Percentiles rank a stretch among this genome's conserved stretches.
phyloP scores from a whole-genome alignment of 371 early-diverging fungal species.

The Phascolomyces articulosus region DNA sequence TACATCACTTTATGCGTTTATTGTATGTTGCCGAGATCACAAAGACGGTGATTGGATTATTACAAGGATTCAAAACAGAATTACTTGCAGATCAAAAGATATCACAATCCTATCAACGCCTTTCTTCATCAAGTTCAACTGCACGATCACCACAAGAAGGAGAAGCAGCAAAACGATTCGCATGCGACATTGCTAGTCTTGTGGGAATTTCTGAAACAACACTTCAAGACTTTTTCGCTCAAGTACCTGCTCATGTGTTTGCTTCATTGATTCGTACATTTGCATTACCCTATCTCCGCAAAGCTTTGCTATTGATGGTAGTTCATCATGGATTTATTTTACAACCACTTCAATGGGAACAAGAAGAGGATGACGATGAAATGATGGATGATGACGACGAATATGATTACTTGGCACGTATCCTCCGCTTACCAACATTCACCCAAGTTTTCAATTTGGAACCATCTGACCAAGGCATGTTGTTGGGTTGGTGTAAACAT shows the following conservation, averaged over 20 bases:
- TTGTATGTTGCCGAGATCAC: conserved; percentile 69
- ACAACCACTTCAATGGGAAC: conserved; percentile 27
- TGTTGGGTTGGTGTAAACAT: conserved; percentile 43
- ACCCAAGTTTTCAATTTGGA: conserved; percentile 27
- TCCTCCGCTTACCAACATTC: conserved; percentile 33
- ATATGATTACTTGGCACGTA: conserved; percentile 37
- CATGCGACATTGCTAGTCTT: conserved; percentile 9
- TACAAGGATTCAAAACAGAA: conserved; percentile 7
- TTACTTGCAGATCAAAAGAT: background rate
- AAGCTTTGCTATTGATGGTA: conserved; percentile 41
- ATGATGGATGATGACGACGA: conserved; percentile 16
- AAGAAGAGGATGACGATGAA: conserved; percentile 13
- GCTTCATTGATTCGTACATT: conserved; percentile 34
- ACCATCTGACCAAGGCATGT: conserved; percentile 23
- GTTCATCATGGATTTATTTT: conserved; percentile 45
- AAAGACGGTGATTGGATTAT: conserved; percentile 40
- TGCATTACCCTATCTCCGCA: conserved; percentile 46
- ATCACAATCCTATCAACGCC: background rate
- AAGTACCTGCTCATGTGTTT: conserved; percentile 20
- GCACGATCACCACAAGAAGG: background rate
- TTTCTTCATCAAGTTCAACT: background rate
- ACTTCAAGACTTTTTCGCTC: conserved; percentile 9
- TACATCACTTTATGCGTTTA: conserved; percentile 65
- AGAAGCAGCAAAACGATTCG: conserved; percentile 8
- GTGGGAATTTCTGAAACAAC: conserved; percentile 2